Conservation (phyloP, 2,329 filamentous ascomycete species). For the Epichloe amarillans region DNA sequence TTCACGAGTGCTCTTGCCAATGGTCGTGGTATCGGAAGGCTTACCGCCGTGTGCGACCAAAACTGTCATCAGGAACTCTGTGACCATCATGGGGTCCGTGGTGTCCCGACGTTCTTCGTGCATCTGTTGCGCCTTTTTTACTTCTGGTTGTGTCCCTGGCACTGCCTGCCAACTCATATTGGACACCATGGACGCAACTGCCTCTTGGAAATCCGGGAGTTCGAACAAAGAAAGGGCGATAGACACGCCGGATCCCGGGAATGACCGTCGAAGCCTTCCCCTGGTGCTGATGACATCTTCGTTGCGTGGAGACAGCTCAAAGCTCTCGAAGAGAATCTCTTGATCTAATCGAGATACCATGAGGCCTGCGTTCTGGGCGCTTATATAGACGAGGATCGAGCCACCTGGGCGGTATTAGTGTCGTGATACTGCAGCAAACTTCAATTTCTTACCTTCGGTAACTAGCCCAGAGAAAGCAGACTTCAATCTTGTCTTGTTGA, state of each 20-base stretch:
- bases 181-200: slow-evolving; percentile 10
- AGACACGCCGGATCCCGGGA: slow-evolving; percentile 13
- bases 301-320: slow-evolving; percentile 21
- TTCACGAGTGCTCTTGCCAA: slow-evolving; percentile 41
- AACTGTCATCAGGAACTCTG: slow-evolving; percentile 29
- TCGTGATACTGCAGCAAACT: background rate
- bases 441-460: background rate
- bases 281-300: slow-evolving; percentile 12
- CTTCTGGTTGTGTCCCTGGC: slow-evolving; percentile 8
- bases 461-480: background rate
- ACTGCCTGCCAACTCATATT: slow-evolving; percentile 15
- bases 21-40: slow-evolving; percentile 11
- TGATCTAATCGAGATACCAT: slow-evolving; percentile 9
- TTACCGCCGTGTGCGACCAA: slow-evolving; percentile 23
- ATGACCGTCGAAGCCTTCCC: slow-evolving; percentile 18
- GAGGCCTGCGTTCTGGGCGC: slow-evolving; percentile 23
- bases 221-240: slow-evolving; percentile 9
- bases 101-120: slow-evolving; percentile 33
- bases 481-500: slow-evolving; percentile 1
- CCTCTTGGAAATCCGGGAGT: slow-evolving; percentile 6
- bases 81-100: slow-evolving; percentile 33
- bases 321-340: slow-evolving; percentile 17
- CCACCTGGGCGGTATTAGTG: background rate
- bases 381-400: slow-evolving; percentile 12
- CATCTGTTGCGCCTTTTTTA: slow-evolving; percentile 26